Percentiles rank a stretch among this genome's conserved stretches.
phyloP scores from a whole-genome alignment of 352 stramenopile species.

The Pythium dissotocum region DNA sequence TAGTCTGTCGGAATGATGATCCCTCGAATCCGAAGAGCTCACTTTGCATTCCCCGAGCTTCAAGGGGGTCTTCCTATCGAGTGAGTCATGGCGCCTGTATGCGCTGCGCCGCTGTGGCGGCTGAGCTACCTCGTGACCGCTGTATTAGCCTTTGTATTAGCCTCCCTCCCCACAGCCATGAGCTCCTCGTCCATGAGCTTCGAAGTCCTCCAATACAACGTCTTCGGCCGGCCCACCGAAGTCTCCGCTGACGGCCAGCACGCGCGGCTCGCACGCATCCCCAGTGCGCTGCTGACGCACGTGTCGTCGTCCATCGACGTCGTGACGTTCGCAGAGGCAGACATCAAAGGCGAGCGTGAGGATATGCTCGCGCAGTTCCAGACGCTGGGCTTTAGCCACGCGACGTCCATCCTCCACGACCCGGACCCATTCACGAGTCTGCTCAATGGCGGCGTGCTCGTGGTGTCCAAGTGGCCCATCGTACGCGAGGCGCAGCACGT shows the following conservation, averaged over 20 bases:
- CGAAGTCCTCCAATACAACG: constrained; percentile 64
- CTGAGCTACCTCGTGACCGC: not conserved
- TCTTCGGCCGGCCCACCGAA: constrained; percentile 70
- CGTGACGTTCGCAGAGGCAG: constrained; percentile 76
- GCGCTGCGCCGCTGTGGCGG: not conserved
- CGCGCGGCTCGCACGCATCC: constrained; percentile 64
- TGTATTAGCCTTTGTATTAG: constrained; percentile 5
- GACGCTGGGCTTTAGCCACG: constrained; percentile 52
- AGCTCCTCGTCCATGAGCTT: constrained; percentile 18
- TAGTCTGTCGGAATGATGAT: not conserved
- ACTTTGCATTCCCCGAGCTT: not conserved
- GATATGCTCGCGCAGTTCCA: constrained; percentile 66
- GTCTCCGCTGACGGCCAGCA: constrained; percentile 72
- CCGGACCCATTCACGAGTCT: constrained; percentile 81
- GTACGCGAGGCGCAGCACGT: constrained; percentile 76
- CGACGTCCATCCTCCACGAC: constrained; percentile 72
- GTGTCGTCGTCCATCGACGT: constrained; percentile 64
- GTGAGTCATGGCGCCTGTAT: not conserved
- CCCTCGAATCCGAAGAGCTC: constrained; percentile 5
- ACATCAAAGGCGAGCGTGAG: constrained; percentile 49
- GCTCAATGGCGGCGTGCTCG: constrained; percentile 75
- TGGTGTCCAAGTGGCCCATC: constrained; percentile 85
- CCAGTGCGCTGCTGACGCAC: constrained; percentile 40
- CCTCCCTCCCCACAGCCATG: not conserved
- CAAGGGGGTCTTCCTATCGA: not conserved